Percentiles rank a stretch among this genome's conserved stretches.
These are phyloP conservation scores for Carpinus fangiana DNA, from an alignment of 306 rosid genomes.

Conservation along the genomic window DNA sequence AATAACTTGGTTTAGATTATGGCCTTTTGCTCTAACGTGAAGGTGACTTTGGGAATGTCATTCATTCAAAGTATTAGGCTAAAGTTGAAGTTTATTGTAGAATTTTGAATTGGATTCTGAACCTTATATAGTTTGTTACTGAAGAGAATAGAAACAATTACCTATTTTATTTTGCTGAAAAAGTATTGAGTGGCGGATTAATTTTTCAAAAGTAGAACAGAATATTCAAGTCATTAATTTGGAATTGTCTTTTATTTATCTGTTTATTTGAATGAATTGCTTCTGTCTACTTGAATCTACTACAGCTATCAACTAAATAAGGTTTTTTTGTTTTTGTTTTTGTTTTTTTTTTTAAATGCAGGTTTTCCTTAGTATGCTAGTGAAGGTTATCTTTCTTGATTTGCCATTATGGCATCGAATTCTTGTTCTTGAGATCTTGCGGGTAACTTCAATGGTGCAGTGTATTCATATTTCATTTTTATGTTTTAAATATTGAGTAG, in stretches of 20 bases:
- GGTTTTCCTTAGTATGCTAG: slow-evolving; percentile 98
- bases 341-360: slow-evolving; percentile 35
- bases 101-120: not conserved
- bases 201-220: not conserved
- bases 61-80: not conserved
- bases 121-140: not conserved
- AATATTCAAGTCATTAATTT: not conserved
- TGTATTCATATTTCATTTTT: slow-evolving; percentile 9
- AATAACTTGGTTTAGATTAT: not conserved
- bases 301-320: slow-evolving; percentile 1
- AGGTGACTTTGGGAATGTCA: not conserved
- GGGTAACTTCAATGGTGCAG: slow-evolving; percentile 60
- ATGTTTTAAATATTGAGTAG: slow-evolving; percentile 24
- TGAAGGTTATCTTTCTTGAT: slow-evolving; percentile 92
- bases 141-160: not conserved
- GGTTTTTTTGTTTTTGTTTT: slow-evolving; percentile 6
- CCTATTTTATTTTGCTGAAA: not conserved
- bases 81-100: not conserved
- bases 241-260: not conserved
- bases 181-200: not conserved
- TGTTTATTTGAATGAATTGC: not conserved
- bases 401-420: slow-evolving; percentile 98
- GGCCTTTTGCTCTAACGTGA: not conserved
- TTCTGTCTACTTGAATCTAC: not conserved
- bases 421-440: slow-evolving; percentile 95